phyloP scores from a whole-genome alignment of 768 basidiomycete species.

The Trametes cingulata region DNA sequence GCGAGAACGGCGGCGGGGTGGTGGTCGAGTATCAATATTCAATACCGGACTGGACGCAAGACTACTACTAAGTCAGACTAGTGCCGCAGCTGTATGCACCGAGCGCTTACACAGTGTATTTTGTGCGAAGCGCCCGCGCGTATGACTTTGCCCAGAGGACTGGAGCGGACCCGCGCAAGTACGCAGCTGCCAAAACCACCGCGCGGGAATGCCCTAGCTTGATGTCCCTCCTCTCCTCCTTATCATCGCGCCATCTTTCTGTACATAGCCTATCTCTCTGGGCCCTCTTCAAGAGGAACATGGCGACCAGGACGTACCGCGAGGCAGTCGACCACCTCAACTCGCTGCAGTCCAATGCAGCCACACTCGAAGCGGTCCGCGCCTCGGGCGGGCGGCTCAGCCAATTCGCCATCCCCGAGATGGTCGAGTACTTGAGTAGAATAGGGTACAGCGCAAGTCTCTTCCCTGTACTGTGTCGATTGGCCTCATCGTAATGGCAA shows the following conservation, averaged over 20 bases:
- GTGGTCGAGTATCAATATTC: not conserved
- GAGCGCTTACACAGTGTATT: slow-evolving; percentile 1
- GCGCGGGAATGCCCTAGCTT: slow-evolving; percentile 8
- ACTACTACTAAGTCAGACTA: not conserved
- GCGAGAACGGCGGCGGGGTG: not conserved
- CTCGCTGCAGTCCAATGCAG: slow-evolving; percentile 89
- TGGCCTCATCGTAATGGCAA: slow-evolving; percentile 19
- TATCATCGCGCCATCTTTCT: slow-evolving; percentile 15
- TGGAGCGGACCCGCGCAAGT: not conserved
- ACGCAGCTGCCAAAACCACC: not conserved
- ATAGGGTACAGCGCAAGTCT: slow-evolving; percentile 81
- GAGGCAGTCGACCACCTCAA: slow-evolving; percentile 77
- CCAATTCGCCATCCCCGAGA: slow-evolving; percentile 77
- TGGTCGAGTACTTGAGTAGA: slow-evolving; percentile 83
- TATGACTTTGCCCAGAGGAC: not conserved
- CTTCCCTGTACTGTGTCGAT: not conserved
- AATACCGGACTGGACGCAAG: not conserved
- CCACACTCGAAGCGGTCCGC: slow-evolving; percentile 82
- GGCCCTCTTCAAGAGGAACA: slow-evolving; percentile 35
- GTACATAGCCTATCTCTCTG: slow-evolving; percentile 7
- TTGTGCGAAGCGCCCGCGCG: slow-evolving; percentile 1
- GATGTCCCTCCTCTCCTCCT: slow-evolving; percentile 8
- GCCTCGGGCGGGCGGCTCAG: slow-evolving; percentile 64
- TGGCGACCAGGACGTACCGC: slow-evolving; percentile 68
- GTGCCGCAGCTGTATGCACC: not conserved